Evolutionary conservation across 331 rosid genomes (phyloP), one percentile per base, ranked within the genome.

Genomic region (Pyracantha coccinea): DNA sequence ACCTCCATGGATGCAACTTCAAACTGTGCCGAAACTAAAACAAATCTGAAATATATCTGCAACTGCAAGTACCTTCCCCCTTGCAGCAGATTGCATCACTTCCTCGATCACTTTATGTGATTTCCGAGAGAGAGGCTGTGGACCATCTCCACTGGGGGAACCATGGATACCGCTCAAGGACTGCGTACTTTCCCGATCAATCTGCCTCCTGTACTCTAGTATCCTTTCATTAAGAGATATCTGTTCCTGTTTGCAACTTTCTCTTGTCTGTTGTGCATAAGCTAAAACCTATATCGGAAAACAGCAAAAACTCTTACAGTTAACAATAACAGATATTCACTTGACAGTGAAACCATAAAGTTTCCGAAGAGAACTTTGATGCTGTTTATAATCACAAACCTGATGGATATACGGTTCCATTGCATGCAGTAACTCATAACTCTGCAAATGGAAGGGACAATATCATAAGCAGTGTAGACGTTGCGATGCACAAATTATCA

Each of bases 321-420:
- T 55, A 38, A 23, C 38, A 35, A 25, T 10, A 73, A 60, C 38
- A 57, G 32, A 58, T 52, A 21, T 35, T 58, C 58, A 19, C n/a
- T 52, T 53, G 53, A 75, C 28, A 12, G 19, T n/a, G 63, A 53
- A 52, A 21, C 54, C 27, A 41, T 35, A 35, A 33, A 57, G 5
- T 8, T 66, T 33, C 69, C 23, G 7, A 55, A 24, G 61, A 68
- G 38, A 38, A 27, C 61, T 58, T 27, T 41, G 38, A n/a, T 44
- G 31, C 68, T 25, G 59, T 32, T 20, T 66, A 55, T 52, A 71
- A 69, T 63, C 55, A 38, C 62, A 80, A 73, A 89, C 95, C 95
- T 89, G 85, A 29, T 55, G 72, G 71, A 89, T 82, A 78, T 74
- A 88, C 14, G 92, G 96, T 69, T 84, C 88, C 92, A 90, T 86